A percentile compares a stretch with the other conserved stretches of the same genome.
These are phyloP conservation scores for Kodamaea arcana DNA, from an alignment of 1,139 yeast genomes.

Conservation along the genomic window DNA sequence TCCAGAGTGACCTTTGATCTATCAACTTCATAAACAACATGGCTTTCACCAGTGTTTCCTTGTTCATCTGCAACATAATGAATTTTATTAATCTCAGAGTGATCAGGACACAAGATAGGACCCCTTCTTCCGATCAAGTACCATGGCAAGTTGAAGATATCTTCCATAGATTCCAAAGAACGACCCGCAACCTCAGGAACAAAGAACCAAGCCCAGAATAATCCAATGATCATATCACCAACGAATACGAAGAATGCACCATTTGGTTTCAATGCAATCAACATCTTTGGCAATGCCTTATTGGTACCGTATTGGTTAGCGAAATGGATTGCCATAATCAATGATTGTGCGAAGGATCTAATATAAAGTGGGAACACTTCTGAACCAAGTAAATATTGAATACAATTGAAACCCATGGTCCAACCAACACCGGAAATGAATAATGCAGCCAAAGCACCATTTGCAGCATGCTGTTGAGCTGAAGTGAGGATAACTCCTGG, in stretches of 20 bases:
- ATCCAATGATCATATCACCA: conserved; percentile 38
- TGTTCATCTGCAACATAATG: conserved; percentile 13
- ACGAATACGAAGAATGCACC: conserved; percentile 56
- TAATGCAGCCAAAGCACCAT: conserved; percentile 51
- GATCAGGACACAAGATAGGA: conserved; percentile 48
- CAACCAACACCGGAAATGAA: conserved; percentile 56
- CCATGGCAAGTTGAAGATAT: conserved; percentile 57
- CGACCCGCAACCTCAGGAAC: conserved; percentile 53
- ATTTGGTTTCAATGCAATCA: conserved; percentile 42
- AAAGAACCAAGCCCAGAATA: conserved; percentile 50
- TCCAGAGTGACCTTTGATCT: conserved; percentile 11
- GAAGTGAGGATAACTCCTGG: conserved; percentile 24
- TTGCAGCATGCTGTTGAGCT: conserved; percentile 35
- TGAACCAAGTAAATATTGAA: conserved; percentile 56
- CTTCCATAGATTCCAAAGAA: conserved; percentile 55
- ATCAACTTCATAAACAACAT: conserved; percentile 17
- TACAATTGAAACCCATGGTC: conserved; percentile 59
- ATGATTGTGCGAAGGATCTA: conserved; percentile 51
- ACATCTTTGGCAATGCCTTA: conserved; percentile 53
- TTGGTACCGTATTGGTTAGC: conserved; percentile 59
- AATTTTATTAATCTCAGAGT: conserved; percentile 41
- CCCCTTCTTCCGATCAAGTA: conserved; percentile 53
- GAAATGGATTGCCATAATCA: conserved; percentile 56
- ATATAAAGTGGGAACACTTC: conserved; percentile 57
- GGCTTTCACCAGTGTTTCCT: conserved; percentile 20